Conservation (phyloP, 441 rosid species). For the Gossypium gossypioides region DNA sequence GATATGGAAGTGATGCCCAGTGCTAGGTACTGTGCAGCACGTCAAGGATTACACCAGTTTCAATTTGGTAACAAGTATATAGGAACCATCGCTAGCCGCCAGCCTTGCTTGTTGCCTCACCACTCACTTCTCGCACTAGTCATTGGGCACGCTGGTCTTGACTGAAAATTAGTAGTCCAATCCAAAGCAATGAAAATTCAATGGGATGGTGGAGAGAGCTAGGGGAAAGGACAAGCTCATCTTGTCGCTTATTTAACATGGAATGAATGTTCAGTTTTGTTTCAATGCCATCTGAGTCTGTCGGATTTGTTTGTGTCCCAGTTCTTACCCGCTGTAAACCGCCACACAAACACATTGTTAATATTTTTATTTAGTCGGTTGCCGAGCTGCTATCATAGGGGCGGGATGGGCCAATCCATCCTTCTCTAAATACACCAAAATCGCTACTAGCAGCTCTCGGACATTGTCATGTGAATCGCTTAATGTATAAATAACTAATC, state of each 20-base stretch:
- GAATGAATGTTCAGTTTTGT: background rate
- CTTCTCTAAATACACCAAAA: too few relatives aligned
- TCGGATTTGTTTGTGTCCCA: background rate
- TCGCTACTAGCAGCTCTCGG: too few relatives aligned
- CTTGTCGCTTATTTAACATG: too few relatives aligned
- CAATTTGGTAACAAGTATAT: too few relatives aligned
- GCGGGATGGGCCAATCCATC: background rate
- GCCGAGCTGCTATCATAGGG: background rate
- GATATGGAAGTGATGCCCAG: background rate
- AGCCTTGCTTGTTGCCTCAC: background rate
- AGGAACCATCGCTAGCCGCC: background rate
- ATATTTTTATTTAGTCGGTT: background rate
- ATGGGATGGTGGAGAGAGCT: too few relatives aligned
- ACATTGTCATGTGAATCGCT: too few relatives aligned
- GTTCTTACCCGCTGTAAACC: background rate
- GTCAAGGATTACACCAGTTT: too few relatives aligned
- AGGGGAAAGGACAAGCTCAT: background rate
- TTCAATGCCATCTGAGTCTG: constrained; percentile 17
- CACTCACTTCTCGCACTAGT: background rate
- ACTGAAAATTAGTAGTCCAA: background rate
- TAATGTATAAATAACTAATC: too few relatives aligned
- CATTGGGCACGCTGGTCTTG: background rate
- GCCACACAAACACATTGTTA: background rate
- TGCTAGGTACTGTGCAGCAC: too few relatives aligned
- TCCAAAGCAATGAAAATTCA: too few relatives aligned